phyloP scores from a whole-genome alignment of 768 basidiomycete genomes.

The Grammothele lineata region DNA sequence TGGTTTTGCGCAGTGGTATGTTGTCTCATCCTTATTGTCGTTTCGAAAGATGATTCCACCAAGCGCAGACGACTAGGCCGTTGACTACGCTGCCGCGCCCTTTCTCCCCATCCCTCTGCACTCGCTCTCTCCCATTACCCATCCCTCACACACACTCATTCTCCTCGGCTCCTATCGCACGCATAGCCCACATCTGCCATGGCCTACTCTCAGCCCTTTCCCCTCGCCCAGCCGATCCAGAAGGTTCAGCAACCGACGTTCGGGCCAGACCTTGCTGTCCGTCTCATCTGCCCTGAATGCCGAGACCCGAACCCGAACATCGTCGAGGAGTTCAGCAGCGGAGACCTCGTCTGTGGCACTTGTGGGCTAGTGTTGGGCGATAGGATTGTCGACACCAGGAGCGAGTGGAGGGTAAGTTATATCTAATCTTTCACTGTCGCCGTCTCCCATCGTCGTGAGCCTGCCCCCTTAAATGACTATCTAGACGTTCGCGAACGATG shows the following conservation, averaged over 20 bases:
- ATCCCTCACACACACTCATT: conserved; percentile 7
- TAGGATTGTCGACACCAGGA: conserved; percentile 93
- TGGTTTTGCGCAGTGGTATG: conserved; percentile 9
- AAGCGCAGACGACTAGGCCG: background rate
- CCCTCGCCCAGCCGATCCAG: conserved; percentile 55
- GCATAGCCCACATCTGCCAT: conserved; percentile 31
- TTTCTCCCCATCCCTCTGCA: too few species aligned
- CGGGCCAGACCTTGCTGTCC: conserved; percentile 82
- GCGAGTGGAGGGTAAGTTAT: conserved; percentile 90
- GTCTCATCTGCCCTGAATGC: conserved; percentile 94
- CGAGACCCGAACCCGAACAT: conserved; percentile 91
- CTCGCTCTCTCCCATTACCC: background rate
- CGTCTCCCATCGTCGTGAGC: conserved; percentile 17
- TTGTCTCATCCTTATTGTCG: background rate
- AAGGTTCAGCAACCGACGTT: conserved; percentile 57
- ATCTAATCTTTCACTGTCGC: conserved; percentile 4
- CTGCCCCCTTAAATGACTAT: conserved; percentile 17
- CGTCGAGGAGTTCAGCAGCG: conserved; percentile 95
- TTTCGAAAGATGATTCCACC: background rate
- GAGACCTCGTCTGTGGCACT: conserved; percentile 92
- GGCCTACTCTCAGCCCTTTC: conserved; percentile 79
- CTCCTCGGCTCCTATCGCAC: conserved; percentile 11
- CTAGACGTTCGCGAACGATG: conserved; percentile 99
- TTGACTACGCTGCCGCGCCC: too few species aligned
- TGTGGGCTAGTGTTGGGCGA: conserved; percentile 96